phyloP scores from a whole-genome alignment of 768 basidiomycete genomes.

The Serendipita indica region DNA sequence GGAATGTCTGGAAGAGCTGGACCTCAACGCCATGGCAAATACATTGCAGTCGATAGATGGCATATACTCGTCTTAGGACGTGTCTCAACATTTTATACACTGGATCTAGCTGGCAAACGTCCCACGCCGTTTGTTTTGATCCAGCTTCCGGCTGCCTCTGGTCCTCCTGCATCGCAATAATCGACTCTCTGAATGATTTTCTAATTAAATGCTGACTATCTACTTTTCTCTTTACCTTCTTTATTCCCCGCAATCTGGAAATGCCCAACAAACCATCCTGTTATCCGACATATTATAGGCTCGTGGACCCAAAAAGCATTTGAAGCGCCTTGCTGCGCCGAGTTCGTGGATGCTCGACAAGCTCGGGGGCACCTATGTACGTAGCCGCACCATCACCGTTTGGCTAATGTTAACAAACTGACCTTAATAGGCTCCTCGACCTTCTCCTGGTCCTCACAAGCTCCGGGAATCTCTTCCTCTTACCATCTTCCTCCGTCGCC shows the following conservation, averaged over 20 bases:
- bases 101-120: not conserved
- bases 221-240: not conserved
- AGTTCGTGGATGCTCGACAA: constrained; percentile 99
- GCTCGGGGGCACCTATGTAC: constrained; percentile 83
- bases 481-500: constrained; percentile 93
- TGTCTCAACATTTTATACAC: not conserved
- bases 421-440: constrained; percentile 65
- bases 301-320: constrained; percentile 97
- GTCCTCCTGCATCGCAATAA: not conserved
- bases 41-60: not conserved
- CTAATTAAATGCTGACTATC: not conserved
- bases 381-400: constrained; percentile 24
- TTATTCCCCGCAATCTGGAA: not conserved
- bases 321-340: constrained; percentile 94
- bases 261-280: not conserved
- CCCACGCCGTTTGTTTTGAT: not conserved
- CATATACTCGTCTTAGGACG: not conserved
- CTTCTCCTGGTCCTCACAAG: constrained; percentile 97
- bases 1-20: not conserved
- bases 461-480: constrained; percentile 96
- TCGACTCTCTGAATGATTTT: not conserved
- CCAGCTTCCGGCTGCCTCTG: not conserved
- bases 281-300: constrained; percentile 47
- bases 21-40: not conserved
- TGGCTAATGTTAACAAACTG: too few relatives aligned